Evolutionary conservation across 768 basidiomycete species (phyloP).

Genomic region (Kwoniella dejecticola): DNA sequence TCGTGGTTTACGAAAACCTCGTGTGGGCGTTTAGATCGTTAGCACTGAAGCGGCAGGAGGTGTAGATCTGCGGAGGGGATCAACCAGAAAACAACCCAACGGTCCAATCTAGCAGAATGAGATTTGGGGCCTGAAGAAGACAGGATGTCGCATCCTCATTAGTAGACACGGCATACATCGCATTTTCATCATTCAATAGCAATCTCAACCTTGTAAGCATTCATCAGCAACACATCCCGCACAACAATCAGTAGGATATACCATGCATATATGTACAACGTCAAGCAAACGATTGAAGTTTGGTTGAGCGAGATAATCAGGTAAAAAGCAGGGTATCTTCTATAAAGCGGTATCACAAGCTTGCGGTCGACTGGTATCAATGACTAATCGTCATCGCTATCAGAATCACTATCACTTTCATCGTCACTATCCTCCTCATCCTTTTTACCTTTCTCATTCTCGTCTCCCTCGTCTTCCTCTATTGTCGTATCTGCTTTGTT

Average conservation of each 20-base stretch:
- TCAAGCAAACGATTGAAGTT: background rate
- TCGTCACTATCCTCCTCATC: background rate
- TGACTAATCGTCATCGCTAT: constrained; percentile 4
- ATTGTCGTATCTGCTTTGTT: no score
- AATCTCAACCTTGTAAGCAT: constrained; percentile 4
- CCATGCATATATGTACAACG: constrained; percentile 5
- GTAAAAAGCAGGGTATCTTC: no score
- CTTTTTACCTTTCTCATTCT: background rate
- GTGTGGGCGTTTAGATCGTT: constrained; percentile 53
- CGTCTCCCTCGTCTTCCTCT: no score
- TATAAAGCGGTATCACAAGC: no score
- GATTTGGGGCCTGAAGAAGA: no score
- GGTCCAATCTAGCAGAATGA: no score
- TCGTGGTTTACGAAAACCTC: constrained; percentile 80
- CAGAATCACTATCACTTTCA: background rate
- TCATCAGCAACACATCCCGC: background rate
- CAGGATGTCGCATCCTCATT: no score
- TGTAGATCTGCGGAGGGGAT: background rate
- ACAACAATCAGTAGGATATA: background rate
- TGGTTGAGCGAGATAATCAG: background rate
- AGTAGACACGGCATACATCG: no score
- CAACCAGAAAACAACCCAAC: background rate
- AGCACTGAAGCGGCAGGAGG: constrained; percentile 39
- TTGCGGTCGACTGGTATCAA: no score
- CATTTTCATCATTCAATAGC: background rate